phyloP scores from a whole-genome alignment of 2,329 filamentous ascomycete genomes.

The Exserohilum rostratum region DNA sequence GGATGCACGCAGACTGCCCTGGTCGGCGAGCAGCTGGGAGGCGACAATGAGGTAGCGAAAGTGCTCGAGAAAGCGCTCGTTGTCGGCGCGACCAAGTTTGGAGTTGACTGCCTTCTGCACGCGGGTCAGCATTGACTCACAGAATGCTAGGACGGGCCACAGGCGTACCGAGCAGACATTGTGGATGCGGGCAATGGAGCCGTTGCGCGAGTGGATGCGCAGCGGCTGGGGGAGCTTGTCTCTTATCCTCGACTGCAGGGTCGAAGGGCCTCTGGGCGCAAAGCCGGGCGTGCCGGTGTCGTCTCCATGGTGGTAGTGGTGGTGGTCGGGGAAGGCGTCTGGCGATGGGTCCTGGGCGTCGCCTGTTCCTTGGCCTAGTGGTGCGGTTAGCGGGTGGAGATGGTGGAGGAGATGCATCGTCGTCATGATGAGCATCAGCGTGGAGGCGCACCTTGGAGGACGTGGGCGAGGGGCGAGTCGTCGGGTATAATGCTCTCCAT shows the following conservation, averaged over 20 bases:
- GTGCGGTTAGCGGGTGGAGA: conserved; percentile 27
- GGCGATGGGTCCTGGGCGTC: conserved; percentile 28
- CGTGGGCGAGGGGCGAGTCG: conserved; percentile 85
- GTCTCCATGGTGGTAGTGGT: no score
- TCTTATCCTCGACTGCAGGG: conserved; percentile 56
- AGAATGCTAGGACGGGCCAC: neutral
- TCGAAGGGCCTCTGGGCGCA: conserved; percentile 58
- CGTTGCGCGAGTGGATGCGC: conserved; percentile 45
- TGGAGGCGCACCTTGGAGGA: conserved; percentile 70
- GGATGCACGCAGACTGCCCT: conserved; percentile 48
- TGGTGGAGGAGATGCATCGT: conserved; percentile 9
- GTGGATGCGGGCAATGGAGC: conserved; percentile 48
- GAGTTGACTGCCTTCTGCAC: conserved; percentile 71
- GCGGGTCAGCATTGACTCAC: conserved; percentile 19
- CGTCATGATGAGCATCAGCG: neutral
- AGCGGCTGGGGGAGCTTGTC: conserved; percentile 58
- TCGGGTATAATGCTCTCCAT: conserved; percentile 92
- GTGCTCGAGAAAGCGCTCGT: conserved; percentile 84
- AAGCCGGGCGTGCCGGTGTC: conserved; percentile 46
- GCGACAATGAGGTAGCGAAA: conserved; percentile 94
- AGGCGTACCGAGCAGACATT: conserved; percentile 45
- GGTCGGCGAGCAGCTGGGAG: conserved; percentile 81
- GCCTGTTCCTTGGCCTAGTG: conserved; percentile 43
- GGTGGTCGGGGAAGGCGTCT: no score
- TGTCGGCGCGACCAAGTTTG: conserved; percentile 76